Evolutionary conservation across 352 stramenopile species (phyloP).

Genomic region (Aphanomyces cochlioides): DNA sequence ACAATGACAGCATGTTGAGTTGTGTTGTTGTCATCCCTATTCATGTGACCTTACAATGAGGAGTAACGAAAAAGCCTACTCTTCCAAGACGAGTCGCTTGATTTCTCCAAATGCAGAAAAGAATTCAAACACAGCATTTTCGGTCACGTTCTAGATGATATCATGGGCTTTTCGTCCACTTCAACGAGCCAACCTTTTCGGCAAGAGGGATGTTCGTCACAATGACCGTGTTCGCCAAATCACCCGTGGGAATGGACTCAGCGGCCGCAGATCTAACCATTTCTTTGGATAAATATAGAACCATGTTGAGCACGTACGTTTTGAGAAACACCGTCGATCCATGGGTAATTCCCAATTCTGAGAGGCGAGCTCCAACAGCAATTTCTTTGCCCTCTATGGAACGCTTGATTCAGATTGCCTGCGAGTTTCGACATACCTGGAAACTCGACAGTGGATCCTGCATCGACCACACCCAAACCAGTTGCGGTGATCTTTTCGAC

Average conservation of each 20-base stretch:
- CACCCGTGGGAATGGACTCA: background rate
- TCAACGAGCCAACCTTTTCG: constrained; percentile 6
- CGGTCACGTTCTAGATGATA: background rate
- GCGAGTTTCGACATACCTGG: background rate
- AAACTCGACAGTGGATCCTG: constrained; percentile 11
- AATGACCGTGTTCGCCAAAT: constrained; percentile 19
- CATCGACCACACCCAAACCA: background rate
- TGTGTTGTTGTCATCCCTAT: constrained; percentile 15
- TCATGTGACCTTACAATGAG: background rate
- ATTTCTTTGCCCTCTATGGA: constrained; percentile 15
- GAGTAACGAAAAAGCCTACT: background rate
- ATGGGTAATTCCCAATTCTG: background rate
- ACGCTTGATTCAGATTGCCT: background rate
- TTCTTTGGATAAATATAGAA: constrained; percentile 2
- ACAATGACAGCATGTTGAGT: constrained; percentile 20
- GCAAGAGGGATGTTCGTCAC: constrained; percentile 25
- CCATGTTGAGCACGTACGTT: background rate
- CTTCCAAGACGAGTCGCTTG: constrained; percentile 18
- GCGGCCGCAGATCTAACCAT: background rate
- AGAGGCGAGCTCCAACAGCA: background rate
- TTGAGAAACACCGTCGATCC: constrained; percentile 9
- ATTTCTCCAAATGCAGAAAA: constrained; percentile 3
- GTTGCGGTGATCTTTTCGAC: constrained; percentile 1
- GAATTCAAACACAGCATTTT: constrained; percentile 13
- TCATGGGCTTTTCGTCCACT: background rate